Percentiles rank a stretch among this genome's conserved stretches.
These are phyloP conservation scores for Boletus huronensis DNA, from an alignment of 768 basidiomycete genomes.

Conservation along the genomic window DNA sequence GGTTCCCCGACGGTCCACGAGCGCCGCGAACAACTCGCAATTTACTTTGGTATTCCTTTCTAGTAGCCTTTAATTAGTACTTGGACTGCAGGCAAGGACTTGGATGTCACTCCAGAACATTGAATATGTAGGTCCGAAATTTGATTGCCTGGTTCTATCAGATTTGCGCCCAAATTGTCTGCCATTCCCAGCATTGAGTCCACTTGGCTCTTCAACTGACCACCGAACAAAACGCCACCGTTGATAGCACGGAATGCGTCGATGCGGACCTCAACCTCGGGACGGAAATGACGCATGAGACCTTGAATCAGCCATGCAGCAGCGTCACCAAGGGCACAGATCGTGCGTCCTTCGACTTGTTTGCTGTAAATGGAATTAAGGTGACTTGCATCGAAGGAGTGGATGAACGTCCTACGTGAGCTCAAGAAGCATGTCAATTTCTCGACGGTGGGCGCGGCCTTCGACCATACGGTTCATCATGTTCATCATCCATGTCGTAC, in stretches of 20 bases:
- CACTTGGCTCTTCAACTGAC: constrained; percentile 63
- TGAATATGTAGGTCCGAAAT: too few relatives aligned
- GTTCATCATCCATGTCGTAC: constrained; percentile 99
- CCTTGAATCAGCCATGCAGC: constrained; percentile 99
- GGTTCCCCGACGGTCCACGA: too few relatives aligned
- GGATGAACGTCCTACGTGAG: constrained; percentile 59
- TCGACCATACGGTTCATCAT: constrained; percentile 98
- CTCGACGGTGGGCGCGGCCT: constrained; percentile 84
- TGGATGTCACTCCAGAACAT: too few relatives aligned
- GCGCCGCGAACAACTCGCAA: too few relatives aligned
- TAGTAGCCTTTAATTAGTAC: too few relatives aligned
- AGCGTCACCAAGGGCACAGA: constrained; percentile 95
- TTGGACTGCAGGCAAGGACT: too few relatives aligned
- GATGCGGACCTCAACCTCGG: constrained; percentile 89
- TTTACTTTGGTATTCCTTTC: too few relatives aligned
- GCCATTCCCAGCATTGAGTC: constrained; percentile 68
- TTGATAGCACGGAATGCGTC: constrained; percentile 67
- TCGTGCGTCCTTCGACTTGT: constrained; percentile 95
- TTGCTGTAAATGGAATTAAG: constrained; percentile 49
- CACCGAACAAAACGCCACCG: constrained; percentile 88
- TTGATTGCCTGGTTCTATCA: constrained; percentile 42
- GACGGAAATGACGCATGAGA: constrained; percentile 96
- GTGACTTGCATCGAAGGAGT: background rate
- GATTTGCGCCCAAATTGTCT: constrained; percentile 63
- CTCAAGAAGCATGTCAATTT: constrained; percentile 98